A percentile compares a stretch with the other conserved stretches of the same genome.
Evolutionary conservation across 306 rosid genomes (phyloP).

Genomic region (Vigna radiata): DNA sequence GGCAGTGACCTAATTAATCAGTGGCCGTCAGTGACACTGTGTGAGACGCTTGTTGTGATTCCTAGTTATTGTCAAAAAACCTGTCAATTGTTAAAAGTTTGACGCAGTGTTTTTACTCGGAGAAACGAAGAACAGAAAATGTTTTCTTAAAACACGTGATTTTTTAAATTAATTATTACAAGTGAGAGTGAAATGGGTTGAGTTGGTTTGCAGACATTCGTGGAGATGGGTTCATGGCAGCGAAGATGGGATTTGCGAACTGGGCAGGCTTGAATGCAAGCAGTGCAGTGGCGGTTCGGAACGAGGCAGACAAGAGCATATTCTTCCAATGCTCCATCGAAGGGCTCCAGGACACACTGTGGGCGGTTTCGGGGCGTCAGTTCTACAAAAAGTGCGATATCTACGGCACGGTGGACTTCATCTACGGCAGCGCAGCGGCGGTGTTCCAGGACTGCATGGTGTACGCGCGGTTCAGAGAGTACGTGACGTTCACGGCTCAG

Average conservation of each 20-base stretch:
- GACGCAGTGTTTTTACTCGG: too few species aligned
- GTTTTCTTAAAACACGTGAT: too few species aligned
- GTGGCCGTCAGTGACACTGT: too few species aligned
- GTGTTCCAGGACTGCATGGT: conserved; percentile 50
- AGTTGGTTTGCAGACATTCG: conserved; percentile 29
- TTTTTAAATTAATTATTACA: too few species aligned
- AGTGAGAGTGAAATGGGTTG: neutral
- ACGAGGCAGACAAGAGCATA: conserved; percentile 45
- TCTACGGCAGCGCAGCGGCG: conserved; percentile 51
- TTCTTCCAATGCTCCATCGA: conserved; percentile 48
- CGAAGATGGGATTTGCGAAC: conserved; percentile 46
- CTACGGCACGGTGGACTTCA: conserved; percentile 54
- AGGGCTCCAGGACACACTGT: conserved; percentile 49
- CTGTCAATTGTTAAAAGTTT: too few species aligned
- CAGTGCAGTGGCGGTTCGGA: conserved; percentile 48
- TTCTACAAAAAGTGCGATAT: conserved; percentile 50
- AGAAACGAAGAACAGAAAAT: too few species aligned
- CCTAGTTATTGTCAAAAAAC: too few species aligned
- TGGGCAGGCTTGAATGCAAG: conserved; percentile 40
- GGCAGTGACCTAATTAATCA: too few species aligned
- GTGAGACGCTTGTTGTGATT: too few species aligned
- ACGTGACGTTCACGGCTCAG: conserved; percentile 54
- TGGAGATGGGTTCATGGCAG: conserved; percentile 48
- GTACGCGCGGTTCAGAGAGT: conserved; percentile 38
- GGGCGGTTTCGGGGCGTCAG: conserved; percentile 51